Conservation (phyloP, 148 eudicot genomes). For the Dysphania ambrosioides region DNA sequence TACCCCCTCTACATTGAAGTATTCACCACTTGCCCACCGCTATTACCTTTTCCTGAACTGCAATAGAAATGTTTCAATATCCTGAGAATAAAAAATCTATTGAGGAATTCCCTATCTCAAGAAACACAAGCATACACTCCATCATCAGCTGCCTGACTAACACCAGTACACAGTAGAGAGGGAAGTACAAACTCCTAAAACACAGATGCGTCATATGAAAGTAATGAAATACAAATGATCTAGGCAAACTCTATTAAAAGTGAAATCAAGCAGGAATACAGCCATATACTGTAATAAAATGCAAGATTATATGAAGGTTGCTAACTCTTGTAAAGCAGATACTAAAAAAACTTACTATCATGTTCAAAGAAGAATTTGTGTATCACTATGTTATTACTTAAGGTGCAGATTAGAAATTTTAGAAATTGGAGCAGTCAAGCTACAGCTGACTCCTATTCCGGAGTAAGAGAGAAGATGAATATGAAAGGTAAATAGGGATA, state of each 20-base stretch:
- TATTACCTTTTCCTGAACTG: background rate
- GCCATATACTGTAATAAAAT: too few species aligned
- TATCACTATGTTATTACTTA: too few species aligned
- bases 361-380: background rate
- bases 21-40: background rate
- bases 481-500: background rate
- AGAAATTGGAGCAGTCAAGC: background rate
- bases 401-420: background rate
- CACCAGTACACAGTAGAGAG: background rate
- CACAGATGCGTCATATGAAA: too few species aligned
- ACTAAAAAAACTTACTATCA: background rate
- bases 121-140: background rate
- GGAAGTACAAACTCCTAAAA: background rate
- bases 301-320: background rate
- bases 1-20: background rate
- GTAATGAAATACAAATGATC: too few species aligned
- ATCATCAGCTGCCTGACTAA: background rate
- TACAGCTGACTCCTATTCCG: background rate
- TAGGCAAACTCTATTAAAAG: too few species aligned
- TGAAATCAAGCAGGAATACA: too few species aligned
- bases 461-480: background rate
- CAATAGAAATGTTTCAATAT: background rate
- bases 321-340: background rate
- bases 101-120: too few species aligned
- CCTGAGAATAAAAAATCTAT: background rate